Conservation (phyloP, 2,329 filamentous ascomycete species). For the Parascedosporium putredinis region DNA sequence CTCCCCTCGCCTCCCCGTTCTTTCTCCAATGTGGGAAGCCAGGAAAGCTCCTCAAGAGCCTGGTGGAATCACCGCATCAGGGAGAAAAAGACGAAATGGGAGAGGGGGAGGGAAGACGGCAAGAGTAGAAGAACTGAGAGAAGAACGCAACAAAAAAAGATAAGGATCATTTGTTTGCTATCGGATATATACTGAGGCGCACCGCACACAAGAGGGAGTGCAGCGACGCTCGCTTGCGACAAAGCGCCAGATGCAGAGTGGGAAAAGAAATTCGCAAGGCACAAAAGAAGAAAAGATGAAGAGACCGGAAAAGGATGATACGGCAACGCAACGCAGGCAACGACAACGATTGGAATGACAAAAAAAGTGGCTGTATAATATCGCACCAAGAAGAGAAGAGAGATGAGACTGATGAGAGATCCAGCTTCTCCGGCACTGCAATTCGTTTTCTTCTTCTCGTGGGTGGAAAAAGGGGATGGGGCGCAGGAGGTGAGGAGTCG, state of each 20-base stretch:
- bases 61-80: not conserved
- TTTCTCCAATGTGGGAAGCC: not conserved
- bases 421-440: not conserved
- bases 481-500: not conserved
- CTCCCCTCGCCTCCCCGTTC: not conserved
- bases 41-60: not conserved
- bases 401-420: not conserved
- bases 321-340: no score
- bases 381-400: slow-evolving; percentile 3
- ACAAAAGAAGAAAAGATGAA: not conserved
- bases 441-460: not conserved
- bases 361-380: not conserved
- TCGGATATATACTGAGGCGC: slow-evolving; percentile 2
- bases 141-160: no score
- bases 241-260: not conserved
- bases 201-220: not conserved
- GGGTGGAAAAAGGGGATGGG: not conserved
- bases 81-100: no score
- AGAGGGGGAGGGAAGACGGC: no score
- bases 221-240: not conserved
- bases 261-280: not conserved
- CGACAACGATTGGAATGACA: no score
- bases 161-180: not conserved
- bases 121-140: no score
- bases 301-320: no score